Percentiles rank a stretch among this genome's conserved stretches.
Evolutionary conservation across 768 basidiomycete species (phyloP).

Genomic region (Suillus hirtellus): DNA sequence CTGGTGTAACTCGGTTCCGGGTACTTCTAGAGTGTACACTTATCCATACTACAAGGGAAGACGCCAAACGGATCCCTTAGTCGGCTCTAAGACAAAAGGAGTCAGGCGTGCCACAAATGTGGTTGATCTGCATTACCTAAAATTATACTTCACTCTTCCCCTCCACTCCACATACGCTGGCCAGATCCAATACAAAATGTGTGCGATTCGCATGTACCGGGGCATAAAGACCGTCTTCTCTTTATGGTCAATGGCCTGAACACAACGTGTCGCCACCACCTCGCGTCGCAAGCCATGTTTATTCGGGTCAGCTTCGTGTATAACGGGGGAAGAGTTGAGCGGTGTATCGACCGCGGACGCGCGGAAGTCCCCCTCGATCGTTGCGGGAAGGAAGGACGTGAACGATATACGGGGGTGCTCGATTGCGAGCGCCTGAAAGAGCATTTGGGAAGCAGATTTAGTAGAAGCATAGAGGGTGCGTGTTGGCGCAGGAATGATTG

Average conservation of each 20-base stretch:
- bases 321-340: constrained; percentile 23
- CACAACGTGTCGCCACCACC: constrained; percentile 58
- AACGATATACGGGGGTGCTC: constrained; percentile 74
- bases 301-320: constrained; percentile 52
- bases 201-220: constrained; percentile 42
- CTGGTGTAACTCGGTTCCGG: not conserved
- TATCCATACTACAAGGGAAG: not conserved
- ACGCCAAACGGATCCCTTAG: not conserved
- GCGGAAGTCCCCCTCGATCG: constrained; percentile 79
- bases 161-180: constrained; percentile 57
- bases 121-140: constrained; percentile 22
- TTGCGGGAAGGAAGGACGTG: constrained; percentile 61
- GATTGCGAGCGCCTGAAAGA: constrained; percentile 78
- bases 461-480: constrained; percentile 82
- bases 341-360: constrained; percentile 71
- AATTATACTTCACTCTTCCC: constrained; percentile 69
- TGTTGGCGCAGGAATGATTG: constrained; percentile 82
- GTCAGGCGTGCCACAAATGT: not conserved
- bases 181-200: constrained; percentile 65
- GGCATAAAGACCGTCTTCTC: constrained; percentile 66
- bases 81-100: constrained; percentile 2
- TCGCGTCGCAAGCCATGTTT: constrained; percentile 58
- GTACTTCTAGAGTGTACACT: not conserved
- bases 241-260: constrained; percentile 57
- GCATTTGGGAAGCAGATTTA: constrained; percentile 75